Conservation (phyloP, 352 stramenopile genomes). For the Phytophthora uliginosa region DNA sequence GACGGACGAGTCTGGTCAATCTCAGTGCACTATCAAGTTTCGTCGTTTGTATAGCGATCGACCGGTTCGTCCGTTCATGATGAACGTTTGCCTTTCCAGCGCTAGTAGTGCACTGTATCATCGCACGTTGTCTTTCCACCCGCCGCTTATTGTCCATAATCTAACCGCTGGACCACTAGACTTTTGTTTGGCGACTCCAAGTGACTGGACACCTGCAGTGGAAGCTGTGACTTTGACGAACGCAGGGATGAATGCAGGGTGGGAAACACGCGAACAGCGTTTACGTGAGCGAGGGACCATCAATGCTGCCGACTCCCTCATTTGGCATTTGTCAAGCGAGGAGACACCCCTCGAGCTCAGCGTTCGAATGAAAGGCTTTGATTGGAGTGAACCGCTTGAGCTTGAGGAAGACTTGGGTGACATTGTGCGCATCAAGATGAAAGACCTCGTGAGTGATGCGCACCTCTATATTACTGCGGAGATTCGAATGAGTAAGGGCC, state of each 20-base stretch:
- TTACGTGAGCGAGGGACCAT: constrained; percentile 84
- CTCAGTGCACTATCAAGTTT: constrained; percentile 78
- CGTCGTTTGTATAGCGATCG: constrained; percentile 80
- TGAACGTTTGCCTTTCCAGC: constrained; percentile 71
- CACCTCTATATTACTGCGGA: constrained; percentile 80
- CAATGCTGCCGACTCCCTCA: constrained; percentile 77
- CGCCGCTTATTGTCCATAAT: constrained; percentile 87
- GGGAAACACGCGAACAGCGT: constrained; percentile 83
- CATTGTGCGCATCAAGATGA: constrained; percentile 77
- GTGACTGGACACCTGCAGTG: constrained; percentile 68
- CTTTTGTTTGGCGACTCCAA: constrained; percentile 78
- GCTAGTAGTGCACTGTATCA: constrained; percentile 72
- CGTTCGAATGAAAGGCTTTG: constrained; percentile 87
- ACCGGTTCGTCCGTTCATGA: constrained; percentile 85
- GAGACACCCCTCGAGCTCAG: constrained; percentile 82
- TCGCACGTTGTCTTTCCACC: constrained; percentile 79
- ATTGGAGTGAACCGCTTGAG: constrained; percentile 83
- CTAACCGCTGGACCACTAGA: constrained; percentile 77
- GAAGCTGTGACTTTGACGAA: constrained; percentile 49
- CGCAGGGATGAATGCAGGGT: constrained; percentile 58
- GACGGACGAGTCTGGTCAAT: constrained; percentile 43
- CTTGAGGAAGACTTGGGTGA: constrained; percentile 64
- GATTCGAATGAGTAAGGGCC: constrained; percentile 57
- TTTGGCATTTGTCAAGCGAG: constrained; percentile 88
- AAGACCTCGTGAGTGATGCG: constrained; percentile 81